Percentiles rank a stretch among this genome's conserved stretches.
Evolutionary conservation across 78 protist genomes (phyloP).

Genomic region (slime mould (Dictyostelium discoideum)): dicty_2.7 NC_007088.5:6490001-6490500

Average conservation of each 20-base stretch:
- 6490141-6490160: not conserved
- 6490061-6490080: not conserved
- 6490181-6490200: not conserved
- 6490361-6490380: not conserved
- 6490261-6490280: conserved; percentile 27
- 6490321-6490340: not conserved
- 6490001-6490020: not conserved
- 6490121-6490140: conserved; percentile 36
- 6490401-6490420: not conserved
- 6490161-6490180: not conserved
- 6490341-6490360: not conserved
- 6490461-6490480: conserved; percentile 40
- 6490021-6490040: not conserved
- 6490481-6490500: not conserved
- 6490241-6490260: conserved; percentile 29
- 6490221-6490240: not conserved
- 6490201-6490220: not conserved
- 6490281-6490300: conserved; percentile 11
- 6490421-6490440: not conserved
- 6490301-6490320: not conserved
- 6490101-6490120: conserved; percentile 13
- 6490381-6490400: not conserved
- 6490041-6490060: not conserved
- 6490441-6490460: conserved; percentile 45
- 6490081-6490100: conserved; percentile 4